These are phyloP conservation scores for Dioscorea zingiberensis DNA, from an alignment of 106 monocot species.

Conservation along the genomic window DNA sequence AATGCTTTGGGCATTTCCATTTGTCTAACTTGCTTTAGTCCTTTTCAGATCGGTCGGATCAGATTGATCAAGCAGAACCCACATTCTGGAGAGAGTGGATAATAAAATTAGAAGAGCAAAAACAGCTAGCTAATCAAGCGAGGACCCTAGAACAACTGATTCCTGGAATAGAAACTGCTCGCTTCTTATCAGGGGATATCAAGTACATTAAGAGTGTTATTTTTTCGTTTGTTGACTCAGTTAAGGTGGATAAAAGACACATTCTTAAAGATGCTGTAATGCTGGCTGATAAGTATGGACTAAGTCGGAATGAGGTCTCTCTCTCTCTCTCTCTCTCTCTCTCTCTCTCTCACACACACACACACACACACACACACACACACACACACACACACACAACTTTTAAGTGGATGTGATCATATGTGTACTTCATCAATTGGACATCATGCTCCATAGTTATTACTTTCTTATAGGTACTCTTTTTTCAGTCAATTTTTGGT, in stretches of 20 bases:
- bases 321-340: constrained; percentile 15
- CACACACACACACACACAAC: not conserved
- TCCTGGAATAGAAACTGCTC: constrained; percentile 60
- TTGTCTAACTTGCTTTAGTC: too few species aligned
- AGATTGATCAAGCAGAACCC: constrained; percentile 52
- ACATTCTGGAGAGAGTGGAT: constrained; percentile 94
- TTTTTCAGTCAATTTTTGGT: too few species aligned
- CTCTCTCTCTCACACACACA: constrained; percentile 1
- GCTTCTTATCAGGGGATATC: constrained; percentile 75
- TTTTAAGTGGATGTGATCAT: too few species aligned
- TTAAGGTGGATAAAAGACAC: constrained; percentile 75
- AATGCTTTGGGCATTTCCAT: too few species aligned
- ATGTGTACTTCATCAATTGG: too few species aligned
- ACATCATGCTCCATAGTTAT: too few species aligned
- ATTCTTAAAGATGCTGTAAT: constrained; percentile 66
- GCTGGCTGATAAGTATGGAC: constrained; percentile 70
- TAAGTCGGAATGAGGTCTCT: constrained; percentile 67
- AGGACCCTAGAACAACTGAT: constrained; percentile 61
- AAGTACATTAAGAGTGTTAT: constrained; percentile 57
- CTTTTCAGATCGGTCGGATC: constrained; percentile 42
- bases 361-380: not conserved
- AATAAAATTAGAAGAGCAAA: constrained; percentile 79
- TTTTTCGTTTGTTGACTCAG: constrained; percentile 69
- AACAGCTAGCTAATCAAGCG: constrained; percentile 51
- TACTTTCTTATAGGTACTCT: too few species aligned